Conservation (phyloP, 177 flowering plant species). For the Vitis hybrid region DNA sequence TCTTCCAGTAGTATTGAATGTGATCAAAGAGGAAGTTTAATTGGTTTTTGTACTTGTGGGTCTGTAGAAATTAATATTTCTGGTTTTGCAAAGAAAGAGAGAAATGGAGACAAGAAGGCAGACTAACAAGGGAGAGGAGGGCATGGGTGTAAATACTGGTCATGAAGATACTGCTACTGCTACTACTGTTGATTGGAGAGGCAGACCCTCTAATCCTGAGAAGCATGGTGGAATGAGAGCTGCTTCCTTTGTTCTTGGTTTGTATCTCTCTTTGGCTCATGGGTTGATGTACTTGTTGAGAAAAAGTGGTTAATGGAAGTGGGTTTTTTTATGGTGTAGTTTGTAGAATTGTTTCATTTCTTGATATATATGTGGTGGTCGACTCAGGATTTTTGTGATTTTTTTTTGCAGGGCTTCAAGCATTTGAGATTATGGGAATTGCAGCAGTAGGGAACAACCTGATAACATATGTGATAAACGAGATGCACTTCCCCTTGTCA, state of each 20-base stretch:
- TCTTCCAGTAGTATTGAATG: too few species aligned
- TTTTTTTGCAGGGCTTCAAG: slow-evolving; percentile 64
- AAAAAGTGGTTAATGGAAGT: too few species aligned
- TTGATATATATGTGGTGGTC: not conserved
- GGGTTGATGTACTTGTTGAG: not conserved
- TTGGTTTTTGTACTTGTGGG: too few species aligned
- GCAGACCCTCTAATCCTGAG: slow-evolving; percentile 58
- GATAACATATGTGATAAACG: slow-evolving; percentile 76
- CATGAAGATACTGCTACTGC: slow-evolving; percentile 11
- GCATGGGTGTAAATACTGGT: not conserved
- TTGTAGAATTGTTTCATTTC: not conserved
- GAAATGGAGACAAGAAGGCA: slow-evolving; percentile 22
- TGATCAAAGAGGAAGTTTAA: too few species aligned
- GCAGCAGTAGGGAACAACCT: slow-evolving; percentile 94
- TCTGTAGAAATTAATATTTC: not conserved
- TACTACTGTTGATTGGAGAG: slow-evolving; percentile 73
- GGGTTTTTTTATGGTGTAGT: not conserved
- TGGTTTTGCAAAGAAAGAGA: not conserved
- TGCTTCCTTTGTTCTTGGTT: slow-evolving; percentile 82
- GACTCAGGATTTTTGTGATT: not conserved
- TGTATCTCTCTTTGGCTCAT: slow-evolving; percentile 19
- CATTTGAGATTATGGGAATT: slow-evolving; percentile 87
- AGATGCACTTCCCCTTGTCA: slow-evolving; percentile 83
- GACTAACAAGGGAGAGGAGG: slow-evolving; percentile 4
- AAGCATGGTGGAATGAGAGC: slow-evolving; percentile 89